A percentile compares a stretch with the other conserved stretches of the same genome.
These are phyloP conservation scores for Pseudotulostoma volvatum DNA, from an alignment of 495 filamentous ascomycete species.

Conservation along the genomic window DNA sequence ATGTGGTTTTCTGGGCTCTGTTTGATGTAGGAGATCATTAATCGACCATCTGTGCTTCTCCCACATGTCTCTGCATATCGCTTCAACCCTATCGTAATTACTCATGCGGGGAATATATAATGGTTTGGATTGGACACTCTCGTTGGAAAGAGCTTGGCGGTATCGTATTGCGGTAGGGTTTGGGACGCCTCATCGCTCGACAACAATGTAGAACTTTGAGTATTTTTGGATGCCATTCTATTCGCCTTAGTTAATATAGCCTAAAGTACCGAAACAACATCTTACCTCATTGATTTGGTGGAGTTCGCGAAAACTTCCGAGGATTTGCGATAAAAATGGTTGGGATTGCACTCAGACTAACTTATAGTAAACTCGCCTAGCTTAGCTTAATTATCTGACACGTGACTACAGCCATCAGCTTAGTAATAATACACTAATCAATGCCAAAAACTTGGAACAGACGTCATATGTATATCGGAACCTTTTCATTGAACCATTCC, in stretches of 20 bases:
- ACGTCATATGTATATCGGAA: too few species aligned
- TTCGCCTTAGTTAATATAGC: neutral
- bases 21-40: neutral
- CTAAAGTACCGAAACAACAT: neutral
- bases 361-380: neutral
- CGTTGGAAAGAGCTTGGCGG: neutral
- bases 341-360: neutral
- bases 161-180: neutral
- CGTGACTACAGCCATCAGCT: too few species aligned
- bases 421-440: too few species aligned
- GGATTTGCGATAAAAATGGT: conserved; percentile 10
- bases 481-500: too few species aligned
- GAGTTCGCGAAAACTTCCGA: conserved; percentile 14
- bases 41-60: neutral
- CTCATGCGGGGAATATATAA: neutral
- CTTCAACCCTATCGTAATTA: neutral
- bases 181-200: neutral
- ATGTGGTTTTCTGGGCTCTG: too few species aligned
- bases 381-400: neutral
- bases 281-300: neutral
- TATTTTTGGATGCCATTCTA: neutral
- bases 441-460: too few species aligned
- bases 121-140: too few species aligned
- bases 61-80: neutral
- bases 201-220: neutral